phyloP scores from a whole-genome alignment of 2,329 filamentous ascomycete genomes.

The Cladophialophora immunda region DNA sequence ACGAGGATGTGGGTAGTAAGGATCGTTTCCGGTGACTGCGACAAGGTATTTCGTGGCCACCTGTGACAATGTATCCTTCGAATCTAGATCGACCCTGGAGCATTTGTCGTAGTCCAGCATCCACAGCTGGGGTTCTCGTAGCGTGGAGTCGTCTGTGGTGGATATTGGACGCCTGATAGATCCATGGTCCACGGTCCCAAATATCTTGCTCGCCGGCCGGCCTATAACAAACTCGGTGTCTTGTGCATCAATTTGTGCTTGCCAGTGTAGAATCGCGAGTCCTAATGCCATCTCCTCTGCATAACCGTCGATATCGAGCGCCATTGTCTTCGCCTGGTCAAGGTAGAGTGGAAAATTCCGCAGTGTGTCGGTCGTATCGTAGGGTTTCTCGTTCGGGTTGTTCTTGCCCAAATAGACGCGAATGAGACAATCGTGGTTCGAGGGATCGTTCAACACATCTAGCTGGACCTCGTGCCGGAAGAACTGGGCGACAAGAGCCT shows the following conservation, averaged over 20 bases:
- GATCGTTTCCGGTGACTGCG: conserved; percentile 36
- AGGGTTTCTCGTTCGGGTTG: conserved; percentile 13
- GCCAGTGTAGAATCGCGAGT: conserved; percentile 34
- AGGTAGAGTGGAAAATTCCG: conserved; percentile 35
- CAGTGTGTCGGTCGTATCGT: conserved; percentile 25
- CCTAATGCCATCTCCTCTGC: conserved; percentile 36
- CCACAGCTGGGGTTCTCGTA: conserved; percentile 28
- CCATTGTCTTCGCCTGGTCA: conserved; percentile 24
- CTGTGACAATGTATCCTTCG: not conserved
- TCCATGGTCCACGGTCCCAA: not conserved
- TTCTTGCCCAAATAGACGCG: conserved; percentile 27
- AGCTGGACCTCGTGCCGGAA: conserved; percentile 15
- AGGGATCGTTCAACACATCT: conserved; percentile 14
- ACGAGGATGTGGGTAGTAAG: conserved; percentile 33
- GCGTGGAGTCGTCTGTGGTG: conserved; percentile 16
- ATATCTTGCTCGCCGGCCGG: conserved; percentile 13
- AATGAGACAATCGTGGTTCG: conserved; percentile 30
- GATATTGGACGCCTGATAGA: conserved; percentile 11
- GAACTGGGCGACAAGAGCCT: conserved; percentile 18
- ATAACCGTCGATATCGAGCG: conserved; percentile 26
- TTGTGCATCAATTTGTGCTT: conserved; percentile 28
- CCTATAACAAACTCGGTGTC: conserved; percentile 37
- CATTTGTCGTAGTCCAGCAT: conserved; percentile 34
- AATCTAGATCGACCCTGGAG: conserved; percentile 15
- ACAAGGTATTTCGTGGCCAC: conserved; percentile 28